Evolutionary conservation across 805 yeast genomes (phyloP).

Genomic region (Kodamaea laetipori): DNA sequence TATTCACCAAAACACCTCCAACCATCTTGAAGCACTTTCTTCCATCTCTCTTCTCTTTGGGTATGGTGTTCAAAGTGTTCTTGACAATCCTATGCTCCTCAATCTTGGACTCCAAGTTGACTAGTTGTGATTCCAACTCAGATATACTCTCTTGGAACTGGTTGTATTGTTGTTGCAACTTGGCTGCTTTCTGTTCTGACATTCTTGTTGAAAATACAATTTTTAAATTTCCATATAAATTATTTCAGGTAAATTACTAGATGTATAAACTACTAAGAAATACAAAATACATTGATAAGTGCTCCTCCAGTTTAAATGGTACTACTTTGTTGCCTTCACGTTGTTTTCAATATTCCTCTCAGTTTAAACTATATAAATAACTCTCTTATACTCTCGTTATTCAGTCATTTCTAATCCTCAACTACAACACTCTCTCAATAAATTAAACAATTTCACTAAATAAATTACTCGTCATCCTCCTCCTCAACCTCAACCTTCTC

Average conservation of each 20-base stretch:
- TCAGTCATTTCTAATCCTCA: conserved; percentile 2
- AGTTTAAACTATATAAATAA: too few species aligned
- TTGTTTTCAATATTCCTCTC: too few species aligned
- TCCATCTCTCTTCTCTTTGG: conserved; percentile 39
- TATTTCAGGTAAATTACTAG: too few species aligned
- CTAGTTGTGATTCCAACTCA: conserved; percentile 40
- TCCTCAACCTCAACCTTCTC: conserved; percentile 39
- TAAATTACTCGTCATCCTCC: conserved; percentile 31
- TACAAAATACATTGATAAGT: too few species aligned
- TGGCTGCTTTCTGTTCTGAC: conserved; percentile 37
- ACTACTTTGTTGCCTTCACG: too few species aligned
- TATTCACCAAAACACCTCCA: conserved; percentile 88
- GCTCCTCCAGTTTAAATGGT: too few species aligned
- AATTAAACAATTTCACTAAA: conserved; percentile 2
- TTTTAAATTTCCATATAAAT: not conserved
- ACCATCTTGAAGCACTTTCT: conserved; percentile 91
- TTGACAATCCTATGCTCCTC: conserved; percentile 46
- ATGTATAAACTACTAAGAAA: too few species aligned
- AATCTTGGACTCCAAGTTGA: conserved; percentile 37
- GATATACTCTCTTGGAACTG: conserved; percentile 40
- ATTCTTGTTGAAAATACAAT: conserved; percentile 4
- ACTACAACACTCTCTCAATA: not conserved
- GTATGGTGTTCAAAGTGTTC: conserved; percentile 38
- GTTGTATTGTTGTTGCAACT: conserved; percentile 45
- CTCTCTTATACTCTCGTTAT: too few species aligned